A percentile compares a stretch with the other conserved stretches of the same genome.
Conservation (phyloP, 192 early-diverging fungal species). For the Coemansia sp. region DNA sequence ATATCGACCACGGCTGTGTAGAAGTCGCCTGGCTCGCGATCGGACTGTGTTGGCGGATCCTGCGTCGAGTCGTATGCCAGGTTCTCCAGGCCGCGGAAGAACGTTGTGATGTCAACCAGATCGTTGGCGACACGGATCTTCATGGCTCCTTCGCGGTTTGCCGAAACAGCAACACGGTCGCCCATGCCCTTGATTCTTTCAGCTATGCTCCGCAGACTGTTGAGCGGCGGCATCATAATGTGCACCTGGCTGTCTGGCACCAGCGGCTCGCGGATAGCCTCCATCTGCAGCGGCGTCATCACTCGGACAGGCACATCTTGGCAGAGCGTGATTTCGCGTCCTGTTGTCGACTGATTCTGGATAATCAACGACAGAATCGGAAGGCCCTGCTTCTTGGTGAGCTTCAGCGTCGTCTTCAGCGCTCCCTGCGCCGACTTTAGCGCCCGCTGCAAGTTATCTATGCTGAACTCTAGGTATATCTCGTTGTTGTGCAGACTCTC, state of each 20-base stretch:
- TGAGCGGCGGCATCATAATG: constrained; percentile 76
- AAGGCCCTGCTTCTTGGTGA: constrained; percentile 62
- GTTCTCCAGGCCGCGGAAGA: constrained; percentile 61
- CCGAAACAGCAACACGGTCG: constrained; percentile 64
- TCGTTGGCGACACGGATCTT: constrained; percentile 61
- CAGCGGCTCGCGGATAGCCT: constrained; percentile 61
- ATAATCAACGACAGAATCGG: constrained; percentile 35
- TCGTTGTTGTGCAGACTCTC: constrained; percentile 66
- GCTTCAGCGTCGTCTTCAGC: constrained; percentile 56
- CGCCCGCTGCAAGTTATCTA: constrained; percentile 67
- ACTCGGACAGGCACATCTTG: constrained; percentile 68
- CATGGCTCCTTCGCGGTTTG: constrained; percentile 71
- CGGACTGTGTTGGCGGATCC: constrained; percentile 30
- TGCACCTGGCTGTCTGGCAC: constrained; percentile 65
- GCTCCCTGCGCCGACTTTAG: constrained; percentile 62
- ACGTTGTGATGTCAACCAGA: constrained; percentile 61
- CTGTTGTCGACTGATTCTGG: constrained; percentile 31
- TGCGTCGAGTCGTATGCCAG: constrained; percentile 59
- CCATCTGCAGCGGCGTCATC: constrained; percentile 56
- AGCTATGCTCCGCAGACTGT: constrained; percentile 62
- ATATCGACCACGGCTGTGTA: constrained; percentile 68
- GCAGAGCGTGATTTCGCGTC: constrained; percentile 35
- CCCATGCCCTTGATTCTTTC: constrained; percentile 67
- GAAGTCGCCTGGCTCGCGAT: constrained; percentile 52
- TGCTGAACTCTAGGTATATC: constrained; percentile 69